Evolutionary conservation across 306 rosid species (phyloP).

Genomic region (Corylus heterophylla): DNA sequence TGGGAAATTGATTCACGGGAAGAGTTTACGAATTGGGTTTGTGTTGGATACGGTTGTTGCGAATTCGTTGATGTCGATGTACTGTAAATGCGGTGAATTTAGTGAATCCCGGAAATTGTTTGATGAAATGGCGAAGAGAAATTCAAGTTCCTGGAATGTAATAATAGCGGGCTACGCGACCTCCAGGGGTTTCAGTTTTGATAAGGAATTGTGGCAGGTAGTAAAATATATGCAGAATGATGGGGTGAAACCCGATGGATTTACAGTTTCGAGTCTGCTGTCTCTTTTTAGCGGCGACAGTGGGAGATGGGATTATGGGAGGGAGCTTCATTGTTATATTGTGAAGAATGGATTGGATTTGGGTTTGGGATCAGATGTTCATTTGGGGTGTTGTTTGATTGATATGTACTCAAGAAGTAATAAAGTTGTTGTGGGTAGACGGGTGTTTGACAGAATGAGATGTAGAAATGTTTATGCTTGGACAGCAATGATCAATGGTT

Average conservation of each 20-base stretch:
- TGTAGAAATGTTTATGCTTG: constrained; percentile 62
- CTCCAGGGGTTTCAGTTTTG: constrained; percentile 19
- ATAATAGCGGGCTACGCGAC: constrained; percentile 51
- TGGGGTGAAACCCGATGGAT: constrained; percentile 62
- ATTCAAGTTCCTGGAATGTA: constrained; percentile 67
- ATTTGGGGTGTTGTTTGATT: constrained; percentile 75
- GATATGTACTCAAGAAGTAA: constrained; percentile 74
- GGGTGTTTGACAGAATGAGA: constrained; percentile 65
- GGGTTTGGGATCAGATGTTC: constrained; percentile 48
- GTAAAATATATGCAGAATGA: constrained; percentile 44
- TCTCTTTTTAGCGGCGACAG: constrained; percentile 38
- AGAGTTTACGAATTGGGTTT: constrained; percentile 55
- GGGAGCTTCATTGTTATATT: constrained; percentile 68
- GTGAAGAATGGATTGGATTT: constrained; percentile 53
- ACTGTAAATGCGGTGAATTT: constrained; percentile 50
- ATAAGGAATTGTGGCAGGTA: constrained; percentile 40
- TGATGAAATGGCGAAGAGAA: constrained; percentile 71
- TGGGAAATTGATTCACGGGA: constrained; percentile 68
- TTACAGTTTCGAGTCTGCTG: constrained; percentile 61
- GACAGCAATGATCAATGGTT: constrained; percentile 77
- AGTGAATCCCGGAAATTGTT: constrained; percentile 52
- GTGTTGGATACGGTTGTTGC: constrained; percentile 52
- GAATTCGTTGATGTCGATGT: constrained; percentile 72
- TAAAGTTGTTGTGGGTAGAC: constrained; percentile 43
- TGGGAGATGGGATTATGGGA: constrained; percentile 55